Conservation (phyloP, 208 protist genomes). For the Strigomonas culicis region DNA sequence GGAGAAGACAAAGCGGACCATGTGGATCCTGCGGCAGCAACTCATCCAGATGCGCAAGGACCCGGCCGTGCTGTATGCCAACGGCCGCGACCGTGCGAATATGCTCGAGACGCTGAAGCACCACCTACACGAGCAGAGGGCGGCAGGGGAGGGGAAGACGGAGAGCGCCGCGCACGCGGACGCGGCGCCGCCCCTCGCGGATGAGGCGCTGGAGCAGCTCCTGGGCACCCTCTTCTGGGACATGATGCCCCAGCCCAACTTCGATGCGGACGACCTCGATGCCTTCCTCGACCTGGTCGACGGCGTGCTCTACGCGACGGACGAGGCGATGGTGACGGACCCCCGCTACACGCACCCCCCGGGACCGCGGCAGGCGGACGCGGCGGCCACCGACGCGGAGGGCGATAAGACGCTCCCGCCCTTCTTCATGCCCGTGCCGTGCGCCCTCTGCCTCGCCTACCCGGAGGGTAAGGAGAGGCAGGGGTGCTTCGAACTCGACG, state of each 20-base stretch:
- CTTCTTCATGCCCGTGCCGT: conserved; percentile 62
- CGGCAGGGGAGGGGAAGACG: not conserved
- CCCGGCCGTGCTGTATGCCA: conserved; percentile 64
- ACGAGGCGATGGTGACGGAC: conserved; percentile 52
- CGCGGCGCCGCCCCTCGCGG: not conserved
- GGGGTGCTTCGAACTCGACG: conserved; percentile 56
- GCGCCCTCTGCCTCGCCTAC: conserved; percentile 79
- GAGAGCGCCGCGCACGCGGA: not conserved
- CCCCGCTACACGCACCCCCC: conserved; percentile 11
- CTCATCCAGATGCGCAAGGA: conserved; percentile 66
- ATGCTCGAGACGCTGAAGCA: conserved; percentile 22
- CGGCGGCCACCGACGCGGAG: not conserved
- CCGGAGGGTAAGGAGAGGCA: conserved; percentile 61
- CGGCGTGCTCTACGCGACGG: conserved; percentile 43
- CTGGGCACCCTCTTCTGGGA: conserved; percentile 38
- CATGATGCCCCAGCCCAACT: conserved; percentile 55
- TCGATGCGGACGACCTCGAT: conserved; percentile 71
- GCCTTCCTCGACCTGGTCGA: conserved; percentile 64
- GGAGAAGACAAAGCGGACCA: too few relatives aligned
- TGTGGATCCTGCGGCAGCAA: conserved; percentile 51
- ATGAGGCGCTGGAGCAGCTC: not conserved
- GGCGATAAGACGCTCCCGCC: not conserved
- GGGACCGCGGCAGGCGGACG: not conserved
- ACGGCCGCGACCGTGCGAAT: conserved; percentile 35
- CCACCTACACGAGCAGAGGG: not conserved